phyloP scores from a whole-genome alignment of 768 basidiomycete species.

The Leccinum longicurvipes region DNA sequence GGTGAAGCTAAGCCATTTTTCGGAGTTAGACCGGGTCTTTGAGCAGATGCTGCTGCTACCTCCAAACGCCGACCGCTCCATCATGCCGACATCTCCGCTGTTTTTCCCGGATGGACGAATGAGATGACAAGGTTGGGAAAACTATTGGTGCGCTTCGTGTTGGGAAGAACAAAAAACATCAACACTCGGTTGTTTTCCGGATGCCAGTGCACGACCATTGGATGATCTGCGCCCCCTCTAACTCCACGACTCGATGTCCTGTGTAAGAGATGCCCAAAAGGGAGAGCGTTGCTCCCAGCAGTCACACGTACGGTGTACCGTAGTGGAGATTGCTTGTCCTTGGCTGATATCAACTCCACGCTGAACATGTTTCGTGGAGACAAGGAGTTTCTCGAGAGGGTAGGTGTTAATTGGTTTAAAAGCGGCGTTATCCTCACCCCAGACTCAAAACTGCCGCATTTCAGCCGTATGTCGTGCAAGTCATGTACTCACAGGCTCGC shows the following conservation, averaged over 20 bases:
- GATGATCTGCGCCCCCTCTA: slow-evolving; percentile 15
- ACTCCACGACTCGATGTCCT: slow-evolving; percentile 7
- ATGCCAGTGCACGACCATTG: not conserved
- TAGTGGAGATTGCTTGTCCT: not conserved
- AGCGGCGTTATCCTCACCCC: not conserved
- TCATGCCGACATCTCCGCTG: not conserved
- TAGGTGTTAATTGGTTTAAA: not conserved
- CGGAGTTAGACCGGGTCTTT: slow-evolving; percentile 23
- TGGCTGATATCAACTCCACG: not conserved
- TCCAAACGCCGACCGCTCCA: not conserved
- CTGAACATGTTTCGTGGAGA: not conserved
- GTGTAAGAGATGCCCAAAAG: not conserved
- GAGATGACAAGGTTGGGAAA: not conserved
- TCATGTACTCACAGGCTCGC: not conserved
- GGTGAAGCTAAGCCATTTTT: not conserved
- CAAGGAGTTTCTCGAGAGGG: not conserved
- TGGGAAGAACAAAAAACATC: not conserved
- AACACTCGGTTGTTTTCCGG: not conserved
- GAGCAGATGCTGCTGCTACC: not conserved
- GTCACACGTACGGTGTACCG: not conserved
- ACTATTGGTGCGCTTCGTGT: not conserved
- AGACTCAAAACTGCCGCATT: not conserved
- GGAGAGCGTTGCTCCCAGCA: not conserved
- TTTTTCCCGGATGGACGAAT: not conserved
- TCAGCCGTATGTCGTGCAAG: not conserved